Evolutionary conservation across 352 stramenopile species (phyloP).

Genomic region (Phytophthora sp.): DNA sequence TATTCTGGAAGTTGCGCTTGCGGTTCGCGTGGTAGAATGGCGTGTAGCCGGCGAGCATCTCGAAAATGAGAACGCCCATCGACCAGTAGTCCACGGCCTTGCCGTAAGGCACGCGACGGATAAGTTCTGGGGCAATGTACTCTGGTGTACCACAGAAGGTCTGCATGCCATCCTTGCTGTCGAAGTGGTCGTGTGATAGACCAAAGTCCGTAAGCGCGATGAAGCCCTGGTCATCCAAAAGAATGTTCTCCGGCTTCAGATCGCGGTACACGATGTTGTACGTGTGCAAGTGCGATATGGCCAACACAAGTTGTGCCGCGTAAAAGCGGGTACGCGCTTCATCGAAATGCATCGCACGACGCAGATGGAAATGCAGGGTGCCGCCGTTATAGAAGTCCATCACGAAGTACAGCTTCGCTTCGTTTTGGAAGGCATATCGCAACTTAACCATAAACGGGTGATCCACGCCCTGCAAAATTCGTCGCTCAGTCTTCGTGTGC

Average conservation of each 20-base stretch:
- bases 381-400: slow-evolving; percentile 92
- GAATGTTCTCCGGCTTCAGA: slow-evolving; percentile 87
- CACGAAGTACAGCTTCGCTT: slow-evolving; percentile 88
- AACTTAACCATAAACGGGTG: slow-evolving; percentile 89
- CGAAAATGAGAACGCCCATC: slow-evolving; percentile 83
- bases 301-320: slow-evolving; percentile 81
- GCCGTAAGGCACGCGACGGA: slow-evolving; percentile 75
- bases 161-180: slow-evolving; percentile 78
- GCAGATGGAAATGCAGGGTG: slow-evolving; percentile 84
- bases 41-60: slow-evolving; percentile 84
- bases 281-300: slow-evolving; percentile 83
- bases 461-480: slow-evolving; percentile 86
- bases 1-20: slow-evolving; percentile 90
- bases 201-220: slow-evolving; percentile 91
- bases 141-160: slow-evolving; percentile 88
- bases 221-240: slow-evolving; percentile 85
- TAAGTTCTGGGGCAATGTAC: slow-evolving; percentile 86
- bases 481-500: slow-evolving; percentile 91
- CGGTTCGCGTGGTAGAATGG: slow-evolving; percentile 82
- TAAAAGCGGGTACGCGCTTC: slow-evolving; percentile 79
- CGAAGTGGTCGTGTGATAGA: slow-evolving; percentile 79
- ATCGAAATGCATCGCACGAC: slow-evolving; percentile 71
- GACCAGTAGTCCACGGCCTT: slow-evolving; percentile 91
- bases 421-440: slow-evolving; percentile 88
- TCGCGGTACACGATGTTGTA: slow-evolving; percentile 89